These are phyloP conservation scores for Zymoseptoria passerinii DNA, from an alignment of 2,329 filamentous ascomycete genomes.

Conservation along the genomic window DNA sequence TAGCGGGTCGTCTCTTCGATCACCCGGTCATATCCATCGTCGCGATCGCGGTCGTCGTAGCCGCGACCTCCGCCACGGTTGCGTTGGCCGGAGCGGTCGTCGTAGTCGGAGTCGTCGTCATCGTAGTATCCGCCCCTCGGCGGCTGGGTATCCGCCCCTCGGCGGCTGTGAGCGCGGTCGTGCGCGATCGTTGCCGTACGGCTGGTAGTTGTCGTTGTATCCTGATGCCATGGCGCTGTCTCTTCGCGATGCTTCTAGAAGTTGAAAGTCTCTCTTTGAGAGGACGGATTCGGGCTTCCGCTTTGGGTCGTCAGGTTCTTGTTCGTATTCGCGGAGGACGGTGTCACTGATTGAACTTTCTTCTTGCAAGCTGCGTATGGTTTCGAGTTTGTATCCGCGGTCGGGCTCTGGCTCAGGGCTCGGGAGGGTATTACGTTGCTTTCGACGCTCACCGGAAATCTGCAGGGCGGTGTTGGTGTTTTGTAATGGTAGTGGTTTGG, in stretches of 20 bases:
- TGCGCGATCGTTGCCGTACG: not conserved
- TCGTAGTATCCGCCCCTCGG: conserved; percentile 22
- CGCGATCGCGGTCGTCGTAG: conserved; percentile 20
- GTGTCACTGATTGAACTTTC: conserved; percentile 19
- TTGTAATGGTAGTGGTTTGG: not conserved
- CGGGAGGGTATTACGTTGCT: conserved; percentile 12
- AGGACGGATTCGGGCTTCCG: conserved; percentile 20
- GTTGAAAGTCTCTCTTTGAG: conserved; percentile 8
- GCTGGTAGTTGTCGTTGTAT: conserved; percentile 22
- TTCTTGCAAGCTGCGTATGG: conserved; percentile 15
- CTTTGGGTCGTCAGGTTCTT: conserved; percentile 24
- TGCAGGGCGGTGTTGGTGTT: conserved; percentile 5
- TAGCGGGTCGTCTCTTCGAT: conserved; percentile 26
- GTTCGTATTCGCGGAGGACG: conserved; percentile 23
- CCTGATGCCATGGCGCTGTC: conserved; percentile 20
- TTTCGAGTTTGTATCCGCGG: conserved; percentile 6
- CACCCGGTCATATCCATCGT: conserved; percentile 16
- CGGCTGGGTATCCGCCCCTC: conserved; percentile 21
- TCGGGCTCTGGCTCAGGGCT: conserved; percentile 11
- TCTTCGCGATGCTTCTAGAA: conserved; percentile 6
- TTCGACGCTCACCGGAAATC: conserved; percentile 9
- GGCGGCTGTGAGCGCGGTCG: conserved; percentile 24
- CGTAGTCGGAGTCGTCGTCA: conserved; percentile 26
- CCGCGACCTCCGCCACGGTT: conserved; percentile 17
- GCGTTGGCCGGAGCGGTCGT: conserved; percentile 22